Conservation (phyloP, 768 basidiomycete genomes). For the Phlebiopsis gigantea region DNA sequence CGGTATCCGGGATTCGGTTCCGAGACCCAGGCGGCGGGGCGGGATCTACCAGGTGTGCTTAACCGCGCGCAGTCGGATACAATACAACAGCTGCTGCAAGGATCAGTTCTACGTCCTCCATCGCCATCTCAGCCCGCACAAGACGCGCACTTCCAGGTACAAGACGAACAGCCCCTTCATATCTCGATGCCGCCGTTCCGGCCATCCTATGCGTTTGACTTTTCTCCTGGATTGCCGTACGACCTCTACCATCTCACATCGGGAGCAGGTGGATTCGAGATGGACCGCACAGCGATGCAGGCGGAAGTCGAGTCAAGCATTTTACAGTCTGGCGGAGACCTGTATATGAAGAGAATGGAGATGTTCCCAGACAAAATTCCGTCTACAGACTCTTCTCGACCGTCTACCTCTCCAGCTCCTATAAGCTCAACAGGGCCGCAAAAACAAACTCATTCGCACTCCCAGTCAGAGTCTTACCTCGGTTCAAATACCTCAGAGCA, state of each 20-base stretch:
- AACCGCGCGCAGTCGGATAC: conserved; percentile 4
- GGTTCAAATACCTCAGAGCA: background rate
- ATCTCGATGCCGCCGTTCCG: conserved; percentile 29
- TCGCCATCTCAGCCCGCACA: background rate
- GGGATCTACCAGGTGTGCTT: background rate
- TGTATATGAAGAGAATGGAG: background rate
- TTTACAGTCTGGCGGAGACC: background rate
- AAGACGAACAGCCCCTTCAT: conserved; percentile 18
- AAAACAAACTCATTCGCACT: background rate
- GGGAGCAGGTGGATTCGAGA: conserved; percentile 4
- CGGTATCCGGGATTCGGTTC: background rate
- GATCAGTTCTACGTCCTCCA: background rate
- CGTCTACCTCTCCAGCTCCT: background rate
- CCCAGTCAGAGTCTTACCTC: conserved; percentile 5
- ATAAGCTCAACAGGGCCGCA: background rate
- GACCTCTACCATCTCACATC: conserved; percentile 23
- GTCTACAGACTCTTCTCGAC: background rate
- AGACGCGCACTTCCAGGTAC: background rate
- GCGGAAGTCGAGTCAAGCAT: background rate
- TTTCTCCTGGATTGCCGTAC: conserved; percentile 32
- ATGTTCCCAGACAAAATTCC: background rate
- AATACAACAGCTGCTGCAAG: background rate
- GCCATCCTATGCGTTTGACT: conserved; percentile 34
- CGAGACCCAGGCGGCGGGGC: conserved; percentile 4
- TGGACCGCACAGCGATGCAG: background rate